These are phyloP conservation scores for Clonostachys solani DNA, from an alignment of 2,329 filamentous ascomycete species.

Conservation along the genomic window DNA sequence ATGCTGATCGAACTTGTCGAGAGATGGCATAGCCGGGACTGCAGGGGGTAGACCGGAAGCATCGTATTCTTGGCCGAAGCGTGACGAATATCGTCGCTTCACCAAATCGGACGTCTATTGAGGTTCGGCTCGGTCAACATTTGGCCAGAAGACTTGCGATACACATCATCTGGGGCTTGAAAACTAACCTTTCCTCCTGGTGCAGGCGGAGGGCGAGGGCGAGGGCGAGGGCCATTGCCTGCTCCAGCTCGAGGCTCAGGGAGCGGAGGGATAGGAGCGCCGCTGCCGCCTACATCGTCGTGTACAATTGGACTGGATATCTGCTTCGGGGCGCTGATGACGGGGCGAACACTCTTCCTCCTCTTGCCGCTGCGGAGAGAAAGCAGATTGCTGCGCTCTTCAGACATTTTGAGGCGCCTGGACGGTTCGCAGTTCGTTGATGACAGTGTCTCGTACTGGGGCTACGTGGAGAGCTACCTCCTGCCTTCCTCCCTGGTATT, in stretches of 20 bases:
- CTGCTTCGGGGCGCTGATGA: constrained; percentile 58
- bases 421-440: not conserved
- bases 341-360: constrained; percentile 54
- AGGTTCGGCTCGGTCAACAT: not conserved
- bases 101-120: constrained; percentile 72
- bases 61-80: constrained; percentile 78
- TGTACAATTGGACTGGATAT: constrained; percentile 58
- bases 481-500: too few species aligned
- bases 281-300: constrained; percentile 23
- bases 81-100: constrained; percentile 89
- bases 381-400: constrained; percentile 52
- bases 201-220: constrained; percentile 41
- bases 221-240: constrained; percentile 26
- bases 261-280: constrained; percentile 10
- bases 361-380: constrained; percentile 61
- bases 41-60: constrained; percentile 63
- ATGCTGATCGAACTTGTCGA: constrained; percentile 51
- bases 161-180: not conserved
- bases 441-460: too few species aligned
- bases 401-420: constrained; percentile 44
- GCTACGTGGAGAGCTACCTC: too few species aligned
- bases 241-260: constrained; percentile 8
- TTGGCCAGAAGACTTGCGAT: not conserved
- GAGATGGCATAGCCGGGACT: constrained; percentile 62
- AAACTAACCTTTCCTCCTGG: constrained; percentile 50